Evolutionary conservation across 495 filamentous ascomycete genomes (phyloP), one percentile per base, ranked within the genome.

Genomic region (Lophiotrema nucula): DNA sequence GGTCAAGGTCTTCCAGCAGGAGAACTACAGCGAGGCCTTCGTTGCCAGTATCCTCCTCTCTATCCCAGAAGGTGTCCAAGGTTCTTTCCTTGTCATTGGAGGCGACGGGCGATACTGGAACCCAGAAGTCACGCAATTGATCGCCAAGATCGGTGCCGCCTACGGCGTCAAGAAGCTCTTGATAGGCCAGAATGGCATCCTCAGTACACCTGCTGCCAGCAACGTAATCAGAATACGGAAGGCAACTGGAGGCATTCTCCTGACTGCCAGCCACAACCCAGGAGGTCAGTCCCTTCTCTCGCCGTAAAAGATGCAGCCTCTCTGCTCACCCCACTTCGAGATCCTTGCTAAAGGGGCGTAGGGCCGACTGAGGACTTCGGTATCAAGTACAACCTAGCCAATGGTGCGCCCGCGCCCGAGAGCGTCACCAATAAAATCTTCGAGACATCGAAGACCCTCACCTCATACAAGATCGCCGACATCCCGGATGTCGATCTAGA

Each of bases 91-190:
- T 60, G 93, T 98, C 73, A 96, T 98, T 74, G 93, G 91, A 67
- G 93, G 93, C 66, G 93, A 98, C 80, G 93, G 93, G 57, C 89
- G 93, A 53, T 97, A 85, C 81, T 97, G 88, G 83, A 98, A 98
- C 77, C 84, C 90, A 41, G 93, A 97, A 69, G 92, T 92, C 62
- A 87, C 95, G 64, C 91, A 96, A 76, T 77, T 95, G 73, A 97
- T 97, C 71, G 92, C 93, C 62, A 95, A 97, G 80, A 97, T 98
- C 66, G 85, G 90, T 67, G 88, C 89, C 58, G 93, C 92, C 60
- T 98, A 97, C 70, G 95, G 93, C 53, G 93, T 97, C 67, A 97
- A 96, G 88, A 98, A 97, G 84, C 83, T 98, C 16, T 72, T 97
- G 66, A 86, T 98, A 71, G 93, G 93, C 33, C 92, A 97, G 76